These are phyloP conservation scores for Boletales sp. DNA, from an alignment of 768 basidiomycete species.

Conservation along the genomic window DNA sequence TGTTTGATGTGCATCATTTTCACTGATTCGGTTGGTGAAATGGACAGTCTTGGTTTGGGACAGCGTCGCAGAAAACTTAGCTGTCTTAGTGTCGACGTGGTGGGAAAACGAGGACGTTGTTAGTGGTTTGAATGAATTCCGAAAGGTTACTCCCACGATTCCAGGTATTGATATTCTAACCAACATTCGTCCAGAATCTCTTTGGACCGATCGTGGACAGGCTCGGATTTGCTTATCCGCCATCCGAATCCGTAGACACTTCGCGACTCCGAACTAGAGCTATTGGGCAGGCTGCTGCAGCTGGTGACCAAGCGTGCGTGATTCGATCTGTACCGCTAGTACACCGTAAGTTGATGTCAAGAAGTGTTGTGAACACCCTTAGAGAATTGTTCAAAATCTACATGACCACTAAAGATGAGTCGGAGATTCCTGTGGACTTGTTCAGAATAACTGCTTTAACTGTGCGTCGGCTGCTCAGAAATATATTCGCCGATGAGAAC, in stretches of 20 bases:
- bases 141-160: constrained; percentile 42
- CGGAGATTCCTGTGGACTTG: constrained; percentile 77
- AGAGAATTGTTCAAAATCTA: constrained; percentile 67
- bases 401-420: constrained; percentile 69
- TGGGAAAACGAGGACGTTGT: constrained; percentile 70
- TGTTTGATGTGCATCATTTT: background rate
- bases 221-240: constrained; percentile 73
- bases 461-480: constrained; percentile 34
- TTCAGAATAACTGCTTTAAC: constrained; percentile 50
- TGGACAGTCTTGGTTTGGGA: constrained; percentile 76
- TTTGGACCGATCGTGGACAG: constrained; percentile 74
- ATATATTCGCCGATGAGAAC: background rate
- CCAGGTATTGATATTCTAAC: background rate
- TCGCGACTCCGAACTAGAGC: constrained; percentile 73
- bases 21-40: constrained; percentile 2
- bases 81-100: constrained; percentile 61
- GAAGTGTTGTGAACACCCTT: constrained; percentile 74
- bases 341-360: background rate
- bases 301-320: constrained; percentile 41
- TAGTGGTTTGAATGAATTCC: constrained; percentile 56
- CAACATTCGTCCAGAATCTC: constrained; percentile 40
- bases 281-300: constrained; percentile 51
- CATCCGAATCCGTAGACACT: constrained; percentile 62
- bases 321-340: background rate
- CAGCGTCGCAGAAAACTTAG: constrained; percentile 57